Conservation (phyloP, 192 early-diverging fungal species). For the Radiomyces spectabilis region DNA sequence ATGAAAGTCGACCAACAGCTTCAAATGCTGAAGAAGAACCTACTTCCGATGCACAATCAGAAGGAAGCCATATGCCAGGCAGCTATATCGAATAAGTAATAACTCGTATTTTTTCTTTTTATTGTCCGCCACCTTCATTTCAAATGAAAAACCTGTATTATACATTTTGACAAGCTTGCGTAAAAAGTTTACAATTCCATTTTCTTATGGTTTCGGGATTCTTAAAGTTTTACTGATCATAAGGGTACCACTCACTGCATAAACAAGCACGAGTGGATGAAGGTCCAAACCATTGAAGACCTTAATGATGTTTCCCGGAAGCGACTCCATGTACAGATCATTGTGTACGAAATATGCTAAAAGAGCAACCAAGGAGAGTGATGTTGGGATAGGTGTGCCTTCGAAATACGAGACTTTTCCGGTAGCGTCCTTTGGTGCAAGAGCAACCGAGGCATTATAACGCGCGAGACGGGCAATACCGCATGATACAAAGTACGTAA, state of each 20-base stretch:
- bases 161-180: no score
- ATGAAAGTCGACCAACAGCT: no score
- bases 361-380: slow-evolving; percentile 56
- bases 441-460: slow-evolving; percentile 84
- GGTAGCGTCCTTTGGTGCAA: slow-evolving; percentile 62
- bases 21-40: no score
- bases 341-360: slow-evolving; percentile 53
- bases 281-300: slow-evolving; percentile 57
- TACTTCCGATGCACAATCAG: no score
- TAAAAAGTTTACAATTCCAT: no score
- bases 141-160: no score
- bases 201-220: slow-evolving; percentile 73
- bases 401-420: slow-evolving; percentile 84
- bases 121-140: no score
- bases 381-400: slow-evolving; percentile 86
- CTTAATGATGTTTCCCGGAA: slow-evolving; percentile 51
- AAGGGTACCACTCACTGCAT: slow-evolving; percentile 67
- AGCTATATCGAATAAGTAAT: no score
- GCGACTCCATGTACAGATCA: slow-evolving; percentile 28
- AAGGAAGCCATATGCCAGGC: no score
- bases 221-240: slow-evolving; percentile 74
- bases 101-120: no score
- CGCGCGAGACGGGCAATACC: slow-evolving; percentile 80
- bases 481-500: slow-evolving; percentile 83
- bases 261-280: slow-evolving; percentile 75